Percentiles rank a stretch among this genome's conserved stretches.
Conservation (phyloP, 108 stramenopile species). For the Aurantiochytrium sp. region DNA sequence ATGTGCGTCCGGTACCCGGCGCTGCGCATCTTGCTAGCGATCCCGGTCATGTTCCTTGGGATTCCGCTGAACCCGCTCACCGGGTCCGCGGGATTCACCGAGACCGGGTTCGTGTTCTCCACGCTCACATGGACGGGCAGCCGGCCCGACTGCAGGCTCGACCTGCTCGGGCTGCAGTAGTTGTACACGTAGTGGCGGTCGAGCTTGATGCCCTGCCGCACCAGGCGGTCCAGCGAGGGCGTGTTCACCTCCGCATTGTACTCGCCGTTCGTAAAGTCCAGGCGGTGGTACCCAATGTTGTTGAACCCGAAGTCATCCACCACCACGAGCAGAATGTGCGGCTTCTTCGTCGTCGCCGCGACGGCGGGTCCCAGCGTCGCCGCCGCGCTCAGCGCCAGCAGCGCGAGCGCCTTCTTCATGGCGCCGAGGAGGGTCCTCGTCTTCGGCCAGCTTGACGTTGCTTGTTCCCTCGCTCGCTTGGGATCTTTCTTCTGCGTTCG, state of each 20-base stretch:
- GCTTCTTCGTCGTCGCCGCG: neutral
- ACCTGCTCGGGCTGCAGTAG: slow-evolving; percentile 42
- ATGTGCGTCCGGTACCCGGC: slow-evolving; percentile 37
- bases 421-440: no score
- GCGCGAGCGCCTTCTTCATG: no score
- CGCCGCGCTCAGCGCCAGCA: no score
- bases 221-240: slow-evolving; percentile 42
- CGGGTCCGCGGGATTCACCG: slow-evolving; percentile 33
- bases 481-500: no score
- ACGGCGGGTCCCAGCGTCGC: no score
- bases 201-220: slow-evolving; percentile 41
- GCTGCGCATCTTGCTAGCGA: slow-evolving; percentile 34
- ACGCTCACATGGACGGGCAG: slow-evolving; percentile 39
- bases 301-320: slow-evolving; percentile 52
- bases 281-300: slow-evolving; percentile 44
- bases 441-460: no score
- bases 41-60: slow-evolving; percentile 46
- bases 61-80: slow-evolving; percentile 38
- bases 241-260: slow-evolving; percentile 36
- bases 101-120: slow-evolving; percentile 39
- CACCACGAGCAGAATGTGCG: slow-evolving; percentile 48
- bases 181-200: slow-evolving; percentile 50
- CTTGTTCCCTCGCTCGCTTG: no score
- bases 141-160: slow-evolving; percentile 44
- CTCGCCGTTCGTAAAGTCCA: neutral